phyloP scores from a whole-genome alignment of 2,329 filamentous ascomycete species.

The Verticillium zaregamsianum region DNA sequence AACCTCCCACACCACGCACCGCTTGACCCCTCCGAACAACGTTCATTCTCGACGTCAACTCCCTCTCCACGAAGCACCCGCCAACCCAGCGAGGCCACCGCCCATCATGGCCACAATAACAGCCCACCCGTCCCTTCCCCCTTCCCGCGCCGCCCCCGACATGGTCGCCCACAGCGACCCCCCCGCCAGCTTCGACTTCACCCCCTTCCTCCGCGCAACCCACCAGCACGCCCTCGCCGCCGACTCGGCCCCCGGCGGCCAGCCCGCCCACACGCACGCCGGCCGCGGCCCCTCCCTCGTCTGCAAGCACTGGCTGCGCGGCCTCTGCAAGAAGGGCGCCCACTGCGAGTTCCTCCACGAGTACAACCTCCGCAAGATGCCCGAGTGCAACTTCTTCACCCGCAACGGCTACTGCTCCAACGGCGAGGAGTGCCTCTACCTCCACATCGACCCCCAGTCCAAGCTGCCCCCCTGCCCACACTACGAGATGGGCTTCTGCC shows the following conservation, averaged over 20 bases:
- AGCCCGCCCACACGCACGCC: slow-evolving; percentile 53
- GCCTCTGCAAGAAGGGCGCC: slow-evolving; percentile 95
- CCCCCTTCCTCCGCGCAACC: slow-evolving; percentile 75
- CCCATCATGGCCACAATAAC: slow-evolving; percentile 18
- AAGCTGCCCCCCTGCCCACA: slow-evolving; percentile 79
- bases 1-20: neutral
- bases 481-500: slow-evolving; percentile 94
- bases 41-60: neutral
- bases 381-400: slow-evolving; percentile 95
- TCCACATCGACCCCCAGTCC: slow-evolving; percentile 81
- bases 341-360: slow-evolving; percentile 97
- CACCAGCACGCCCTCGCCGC: slow-evolving; percentile 76
- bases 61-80: neutral
- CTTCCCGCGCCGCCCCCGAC: slow-evolving; percentile 23
- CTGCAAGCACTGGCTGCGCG: slow-evolving; percentile 98
- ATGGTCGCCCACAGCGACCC: slow-evolving; percentile 56
- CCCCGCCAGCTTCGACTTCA: slow-evolving; percentile 74
- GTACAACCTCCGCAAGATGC: slow-evolving; percentile 97
- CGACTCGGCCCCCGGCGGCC: slow-evolving; percentile 79
- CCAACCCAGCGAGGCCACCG: neutral
- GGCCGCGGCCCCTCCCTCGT: slow-evolving; percentile 83
- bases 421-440: slow-evolving; percentile 92
- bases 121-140: slow-evolving; percentile 15
- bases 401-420: slow-evolving; percentile 93
- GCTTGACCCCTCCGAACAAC: too few relatives aligned